Evolutionary conservation across 176 grass and related monocot genomes (phyloP), one percentile per base, ranked within the genome.

Genomic region (Tillandsia fasciculata): DNA sequence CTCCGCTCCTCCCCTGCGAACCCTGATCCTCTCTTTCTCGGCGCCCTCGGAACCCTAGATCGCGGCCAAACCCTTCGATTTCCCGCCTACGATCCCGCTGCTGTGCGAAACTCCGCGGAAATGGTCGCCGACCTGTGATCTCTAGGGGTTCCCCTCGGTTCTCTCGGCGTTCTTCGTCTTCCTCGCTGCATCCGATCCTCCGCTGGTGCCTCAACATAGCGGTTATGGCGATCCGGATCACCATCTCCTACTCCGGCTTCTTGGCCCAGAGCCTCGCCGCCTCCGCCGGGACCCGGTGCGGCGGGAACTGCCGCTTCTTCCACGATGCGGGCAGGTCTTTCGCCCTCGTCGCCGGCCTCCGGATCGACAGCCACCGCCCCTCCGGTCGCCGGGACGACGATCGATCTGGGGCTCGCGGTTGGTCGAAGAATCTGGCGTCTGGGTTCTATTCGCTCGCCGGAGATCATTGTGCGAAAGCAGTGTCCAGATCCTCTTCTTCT

Each of bases 141-240:
- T 68, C 78, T 20, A 51, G 63, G 42, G 8, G 23, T 26, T 56
- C 56, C 69, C 59, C 26, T 75, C 58, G 18, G 51, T 69, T 17
- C 26, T 51, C 13, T 48, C 1, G 51, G 68, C 33, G 79, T 77
- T 74, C 71, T 71, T 33, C 73, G 66, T 33, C 63, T 76, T 2
- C 81, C 67, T 1, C 12, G 23, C 48, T 64, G 66, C 77, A 63
- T 66, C 50, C 73, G 74, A 63, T 72, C 23, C 58, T 81, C 17
- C 77, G 83, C 78, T 49, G 69, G 52, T 64, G 77, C 48, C 70
- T 63, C 23, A 68, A 69, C 58, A 64, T 93, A 48, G 3, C 88
- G 50, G 64, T 71, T 48, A 99, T 99, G 94, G 94, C 94, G 82
- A 99, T 99, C 67, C 89, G 94, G 64, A 83, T 90, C 48, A 99